Evolutionary conservation across 2,329 filamentous ascomycete species (phyloP), one percentile per base, ranked within the genome.

Genomic region (Hypoxylon sp.): DNA sequence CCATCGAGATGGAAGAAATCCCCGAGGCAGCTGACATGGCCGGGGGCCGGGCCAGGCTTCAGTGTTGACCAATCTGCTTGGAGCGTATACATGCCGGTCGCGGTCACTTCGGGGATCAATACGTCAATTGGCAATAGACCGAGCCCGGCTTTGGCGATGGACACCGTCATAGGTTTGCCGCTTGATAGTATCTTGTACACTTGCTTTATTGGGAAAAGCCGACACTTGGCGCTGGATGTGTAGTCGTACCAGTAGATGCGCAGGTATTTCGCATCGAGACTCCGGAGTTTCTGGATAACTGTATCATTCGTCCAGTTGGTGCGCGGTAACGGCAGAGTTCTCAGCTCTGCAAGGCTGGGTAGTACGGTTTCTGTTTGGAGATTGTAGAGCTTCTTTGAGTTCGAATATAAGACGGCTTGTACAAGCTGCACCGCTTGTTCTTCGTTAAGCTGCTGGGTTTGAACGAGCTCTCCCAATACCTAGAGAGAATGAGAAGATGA

Each of bases 241-340:
- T 92, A 91, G 78, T 97, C 93, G 24, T 92, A 82, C 89, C 91
- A 97, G 78, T 92, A 91, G 11, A 95, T 82, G 68, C 92, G 90
- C 17, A 97, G 79, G 74, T 90, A 94, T 67, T 90, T 88, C 3
- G 89, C 81, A 0, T 81, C 77, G 0, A 89, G 0, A 2, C 57
- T 63, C 22, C 61, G 71, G 2, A 78, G 69, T 24, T 68, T 73
- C 4, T 75, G 73, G 13, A 84, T 37, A 5, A 80, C 19, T 47
- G 60, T 3, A 1, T 69, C 39, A 48, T 54, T 55, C 33, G 59
- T 83, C 81, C 1, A 80, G 59, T 24, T 39, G n/a, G 52, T 39
- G 24, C 17, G 14, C 13, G 53, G 10, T 22, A 80, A 82, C 8
- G 39, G 39, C 11, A 14, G 52, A 13, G 65, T 48, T 9, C 58